A percentile compares a stretch with the other conserved stretches of the same genome.
phyloP scores from a whole-genome alignment of 2,329 filamentous ascomycete genomes.

The Colletotrichum higginsianum region DNA sequence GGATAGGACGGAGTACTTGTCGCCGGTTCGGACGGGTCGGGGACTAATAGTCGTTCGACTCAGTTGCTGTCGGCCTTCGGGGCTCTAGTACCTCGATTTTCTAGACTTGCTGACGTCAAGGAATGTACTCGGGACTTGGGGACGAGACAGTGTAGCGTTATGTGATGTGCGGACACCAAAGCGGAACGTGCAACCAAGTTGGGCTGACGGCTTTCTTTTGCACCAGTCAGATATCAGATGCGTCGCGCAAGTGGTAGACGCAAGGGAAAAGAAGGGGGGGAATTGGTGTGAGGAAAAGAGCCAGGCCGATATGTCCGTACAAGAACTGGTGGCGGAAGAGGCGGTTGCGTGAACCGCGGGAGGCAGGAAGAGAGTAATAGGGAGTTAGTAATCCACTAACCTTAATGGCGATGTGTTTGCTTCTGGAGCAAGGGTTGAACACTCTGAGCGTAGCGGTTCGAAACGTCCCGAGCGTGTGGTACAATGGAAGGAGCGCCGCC shows the following conservation, averaged over 20 bases:
- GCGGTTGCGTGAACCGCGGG: slow-evolving; percentile 44
- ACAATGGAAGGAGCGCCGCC: slow-evolving; percentile 2
- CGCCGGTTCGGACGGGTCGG: slow-evolving; percentile 38
- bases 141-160: slow-evolving; percentile 22
- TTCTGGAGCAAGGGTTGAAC: neutral
- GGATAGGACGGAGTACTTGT: neutral
- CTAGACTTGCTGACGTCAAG: neutral
- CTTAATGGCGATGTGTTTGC: slow-evolving; percentile 10
- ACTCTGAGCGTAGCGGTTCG: neutral
- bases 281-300: neutral
- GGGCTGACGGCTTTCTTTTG: slow-evolving; percentile 12
- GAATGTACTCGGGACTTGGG: slow-evolving; percentile 16
- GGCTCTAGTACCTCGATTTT: slow-evolving; percentile 17
- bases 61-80: slow-evolving; percentile 3
- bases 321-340: slow-evolving; percentile 42
- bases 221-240: slow-evolving; percentile 22
- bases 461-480: slow-evolving; percentile 1
- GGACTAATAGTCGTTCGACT: slow-evolving; percentile 9
- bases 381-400: neutral
- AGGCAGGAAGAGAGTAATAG: slow-evolving; percentile 9
- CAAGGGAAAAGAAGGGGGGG: slow-evolving; percentile 15
- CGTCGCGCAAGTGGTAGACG: slow-evolving; percentile 1
- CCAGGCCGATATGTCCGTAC: slow-evolving; percentile 10
- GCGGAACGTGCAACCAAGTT: slow-evolving; percentile 13
- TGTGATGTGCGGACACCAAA: slow-evolving; percentile 23